These are phyloP conservation scores for Fusarium sp. DNA, from an alignment of 2,329 filamentous ascomycete species.

Conservation along the genomic window DNA sequence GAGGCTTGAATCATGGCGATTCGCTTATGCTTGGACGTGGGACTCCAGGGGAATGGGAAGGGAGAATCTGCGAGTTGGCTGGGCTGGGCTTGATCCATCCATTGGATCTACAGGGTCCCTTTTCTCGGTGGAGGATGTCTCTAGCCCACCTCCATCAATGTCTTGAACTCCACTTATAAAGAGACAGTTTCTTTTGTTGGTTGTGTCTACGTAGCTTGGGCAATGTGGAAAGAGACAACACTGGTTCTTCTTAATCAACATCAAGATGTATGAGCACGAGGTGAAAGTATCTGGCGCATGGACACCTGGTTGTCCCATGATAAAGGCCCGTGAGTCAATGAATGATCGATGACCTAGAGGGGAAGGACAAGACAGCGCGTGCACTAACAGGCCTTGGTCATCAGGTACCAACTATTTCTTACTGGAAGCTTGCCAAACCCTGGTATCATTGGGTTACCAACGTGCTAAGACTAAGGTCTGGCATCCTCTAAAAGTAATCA, in stretches of 20 bases:
- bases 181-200: conserved; percentile 12
- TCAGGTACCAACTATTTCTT: conserved; percentile 16
- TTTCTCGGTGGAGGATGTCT: conserved; percentile 32
- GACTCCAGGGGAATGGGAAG: conserved; percentile 34
- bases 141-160: conserved; percentile 27
- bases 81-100: conserved; percentile 13
- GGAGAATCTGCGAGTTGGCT: conserved; percentile 14
- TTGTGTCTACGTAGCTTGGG: conserved; percentile 8
- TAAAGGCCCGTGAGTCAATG: conserved; percentile 32
- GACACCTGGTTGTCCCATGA: conserved; percentile 28
- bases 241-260: neutral
- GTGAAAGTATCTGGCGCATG: conserved; percentile 19
- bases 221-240: conserved; percentile 6
- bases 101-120: conserved; percentile 46
- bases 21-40: conserved; percentile 18
- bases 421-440: neutral
- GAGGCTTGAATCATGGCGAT: conserved; percentile 35
- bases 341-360: conserved; percentile 7
- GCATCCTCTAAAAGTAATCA: conserved; percentile 5
- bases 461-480: conserved; percentile 11
- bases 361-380: conserved; percentile 1
- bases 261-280: conserved; percentile 25
- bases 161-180: conserved; percentile 32
- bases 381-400: conserved; percentile 27
- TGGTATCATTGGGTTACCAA: conserved; percentile 5